Percentiles rank a stretch among this genome's conserved stretches.
Conservation (phyloP, 257 asterid genomes). For the Solanum chilense region DNA sequence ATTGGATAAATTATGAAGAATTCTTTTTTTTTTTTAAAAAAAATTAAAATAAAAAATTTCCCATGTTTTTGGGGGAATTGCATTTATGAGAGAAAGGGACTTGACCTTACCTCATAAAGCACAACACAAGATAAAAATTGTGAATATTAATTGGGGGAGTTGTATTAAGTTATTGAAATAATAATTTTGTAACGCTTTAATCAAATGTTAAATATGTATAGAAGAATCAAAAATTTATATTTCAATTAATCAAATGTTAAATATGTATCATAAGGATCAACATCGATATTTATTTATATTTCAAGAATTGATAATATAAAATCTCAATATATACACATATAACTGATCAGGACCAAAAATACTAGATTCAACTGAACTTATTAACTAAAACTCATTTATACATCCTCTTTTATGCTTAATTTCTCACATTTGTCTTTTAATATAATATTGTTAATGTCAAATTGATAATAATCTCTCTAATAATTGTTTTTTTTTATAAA, state of each 20-base stretch:
- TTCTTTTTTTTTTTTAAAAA: neutral
- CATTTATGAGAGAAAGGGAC: neutral
- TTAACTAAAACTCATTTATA: neutral
- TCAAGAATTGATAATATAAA: neutral
- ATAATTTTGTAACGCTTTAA: too few species aligned
- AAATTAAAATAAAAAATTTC: neutral
- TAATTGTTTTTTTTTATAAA: neutral
- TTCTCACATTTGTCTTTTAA: neutral
- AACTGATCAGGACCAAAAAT: neutral
- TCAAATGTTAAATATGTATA: neutral
- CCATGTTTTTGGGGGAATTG: neutral
- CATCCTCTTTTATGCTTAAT: neutral
- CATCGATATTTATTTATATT: neutral
- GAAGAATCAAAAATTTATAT: neutral
- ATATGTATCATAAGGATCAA: neutral
- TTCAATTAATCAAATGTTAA: neutral
- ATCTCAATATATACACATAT: neutral
- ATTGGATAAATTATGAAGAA: neutral
- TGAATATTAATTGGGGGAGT: too few species aligned
- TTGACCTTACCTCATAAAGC: neutral
- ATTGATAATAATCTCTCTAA: neutral
- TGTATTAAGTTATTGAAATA: neutral
- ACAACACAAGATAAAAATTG: neutral
- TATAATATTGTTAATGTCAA: neutral
- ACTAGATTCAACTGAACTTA: neutral